These are phyloP conservation scores for Cercospora canescens DNA, from an alignment of 2,329 filamentous ascomycete species.

Conservation along the genomic window DNA sequence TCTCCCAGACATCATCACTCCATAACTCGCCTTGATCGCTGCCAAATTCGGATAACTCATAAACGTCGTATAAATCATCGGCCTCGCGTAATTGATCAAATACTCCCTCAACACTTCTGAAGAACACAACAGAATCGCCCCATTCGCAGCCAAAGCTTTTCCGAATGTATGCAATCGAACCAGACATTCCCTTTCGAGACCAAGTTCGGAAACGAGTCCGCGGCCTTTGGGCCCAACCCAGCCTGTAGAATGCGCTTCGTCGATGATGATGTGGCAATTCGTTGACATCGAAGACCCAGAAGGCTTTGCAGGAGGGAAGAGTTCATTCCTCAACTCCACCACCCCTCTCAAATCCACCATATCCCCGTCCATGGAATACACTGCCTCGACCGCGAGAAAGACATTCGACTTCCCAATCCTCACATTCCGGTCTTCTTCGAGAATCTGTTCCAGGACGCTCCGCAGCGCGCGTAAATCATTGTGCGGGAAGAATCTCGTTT, in stretches of 20 bases:
- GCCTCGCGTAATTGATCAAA: constrained; percentile 74
- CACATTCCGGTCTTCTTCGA: constrained; percentile 36
- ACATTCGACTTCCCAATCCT: constrained; percentile 51
- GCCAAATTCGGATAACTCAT: constrained; percentile 63
- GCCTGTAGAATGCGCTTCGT: constrained; percentile 69
- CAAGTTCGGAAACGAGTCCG: constrained; percentile 59
- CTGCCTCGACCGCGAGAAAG: constrained; percentile 68
- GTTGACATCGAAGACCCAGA: constrained; percentile 39
- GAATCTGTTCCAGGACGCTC: constrained; percentile 32
- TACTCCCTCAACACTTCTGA: constrained; percentile 61
- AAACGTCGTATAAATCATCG: constrained; percentile 72
- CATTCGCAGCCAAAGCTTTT: constrained; percentile 67
- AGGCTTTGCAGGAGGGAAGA: constrained; percentile 33
- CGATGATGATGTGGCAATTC: constrained; percentile 65
- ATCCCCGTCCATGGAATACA: constrained; percentile 86
- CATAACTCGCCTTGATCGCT: constrained; percentile 59
- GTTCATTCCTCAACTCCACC: constrained; percentile 55
- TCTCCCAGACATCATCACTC: constrained; percentile 54
- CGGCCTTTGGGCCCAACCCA: constrained; percentile 57
- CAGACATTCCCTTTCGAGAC: constrained; percentile 57
- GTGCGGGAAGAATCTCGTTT: constrained; percentile 56
- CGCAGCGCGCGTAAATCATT: constrained; percentile 49
- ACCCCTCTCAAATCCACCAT: constrained; percentile 64
- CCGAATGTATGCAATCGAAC: constrained; percentile 66
- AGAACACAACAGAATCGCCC: constrained; percentile 63